Conservation (phyloP, 2,329 filamentous ascomycete genomes). For the Sclerotinia minor region DNA sequence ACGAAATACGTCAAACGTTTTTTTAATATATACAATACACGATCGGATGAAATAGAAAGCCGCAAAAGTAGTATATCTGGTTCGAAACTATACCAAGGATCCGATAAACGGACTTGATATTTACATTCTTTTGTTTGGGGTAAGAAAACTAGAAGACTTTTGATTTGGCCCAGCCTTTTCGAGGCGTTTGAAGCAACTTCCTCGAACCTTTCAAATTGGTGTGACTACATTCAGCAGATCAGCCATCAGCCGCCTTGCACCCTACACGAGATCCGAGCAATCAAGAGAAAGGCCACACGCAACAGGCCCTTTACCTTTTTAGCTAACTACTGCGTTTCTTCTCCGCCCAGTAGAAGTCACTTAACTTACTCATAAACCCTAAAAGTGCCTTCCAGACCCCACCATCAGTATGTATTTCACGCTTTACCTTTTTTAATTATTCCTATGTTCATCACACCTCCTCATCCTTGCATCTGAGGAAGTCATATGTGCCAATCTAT, state of each 20-base stretch:
- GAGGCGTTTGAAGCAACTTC: conserved; percentile 25
- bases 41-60: conserved; percentile 12
- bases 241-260: conserved; percentile 34
- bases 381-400: conserved; percentile 22
- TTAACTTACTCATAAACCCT: conserved; percentile 19
- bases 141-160: not conserved
- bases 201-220: conserved; percentile 31
- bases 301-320: conserved; percentile 26
- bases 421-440: conserved; percentile 29
- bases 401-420: conserved; percentile 27
- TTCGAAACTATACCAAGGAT: not conserved
- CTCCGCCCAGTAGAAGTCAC: conserved; percentile 10
- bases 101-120: not conserved
- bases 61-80: conserved; percentile 12
- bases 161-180: conserved; percentile 24
- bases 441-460: conserved; percentile 29
- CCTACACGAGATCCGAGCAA: conserved; percentile 30
- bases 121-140: not conserved
- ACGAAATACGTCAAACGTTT: conserved; percentile 1
- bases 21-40: conserved; percentile 17
- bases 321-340: conserved; percentile 23
- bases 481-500: conserved; percentile 34
- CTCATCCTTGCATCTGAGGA: conserved; percentile 34
- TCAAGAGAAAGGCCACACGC: conserved; percentile 22
- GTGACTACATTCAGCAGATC: conserved; percentile 33